Conservation (phyloP, 306 rosid genomes). For the Arachis stenosperma region DNA sequence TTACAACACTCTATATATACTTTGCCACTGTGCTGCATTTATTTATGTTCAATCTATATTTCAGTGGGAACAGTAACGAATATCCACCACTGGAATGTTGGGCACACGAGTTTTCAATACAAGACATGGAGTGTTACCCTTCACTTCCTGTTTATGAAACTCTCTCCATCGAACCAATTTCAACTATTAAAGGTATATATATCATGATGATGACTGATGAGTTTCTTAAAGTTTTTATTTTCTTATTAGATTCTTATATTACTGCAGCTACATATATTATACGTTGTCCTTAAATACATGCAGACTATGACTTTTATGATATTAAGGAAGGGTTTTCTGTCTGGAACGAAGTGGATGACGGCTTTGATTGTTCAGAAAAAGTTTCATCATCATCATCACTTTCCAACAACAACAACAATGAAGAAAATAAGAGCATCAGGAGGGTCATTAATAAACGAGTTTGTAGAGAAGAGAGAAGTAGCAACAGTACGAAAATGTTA, state of each 20-base stretch:
- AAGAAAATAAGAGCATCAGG: background rate
- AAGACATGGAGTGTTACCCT: conserved; percentile 39
- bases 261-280: no score
- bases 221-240: background rate
- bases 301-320: conserved; percentile 46
- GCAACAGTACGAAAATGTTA: conserved; percentile 42
- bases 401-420: conserved; percentile 7
- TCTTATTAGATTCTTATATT: no score
- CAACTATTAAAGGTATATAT: conserved; percentile 40
- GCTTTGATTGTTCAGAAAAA: conserved; percentile 36
- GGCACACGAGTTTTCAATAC: conserved; percentile 38
- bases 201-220: background rate
- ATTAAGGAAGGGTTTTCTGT: conserved; percentile 25
- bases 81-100: conserved; percentile 40
- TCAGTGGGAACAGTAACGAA: conserved; percentile 34
- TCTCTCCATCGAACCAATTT: conserved; percentile 42
- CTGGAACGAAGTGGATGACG: conserved; percentile 42
- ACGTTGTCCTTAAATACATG: background rate
- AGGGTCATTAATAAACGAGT: background rate
- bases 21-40: background rate
- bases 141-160: conserved; percentile 38
- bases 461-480: conserved; percentile 22
- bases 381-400: background rate
- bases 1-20: background rate
- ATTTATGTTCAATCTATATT: background rate